Evolutionary conservation across 495 filamentous ascomycete genomes (phyloP).

Genomic region (Coniosporium apollinis): DNA sequence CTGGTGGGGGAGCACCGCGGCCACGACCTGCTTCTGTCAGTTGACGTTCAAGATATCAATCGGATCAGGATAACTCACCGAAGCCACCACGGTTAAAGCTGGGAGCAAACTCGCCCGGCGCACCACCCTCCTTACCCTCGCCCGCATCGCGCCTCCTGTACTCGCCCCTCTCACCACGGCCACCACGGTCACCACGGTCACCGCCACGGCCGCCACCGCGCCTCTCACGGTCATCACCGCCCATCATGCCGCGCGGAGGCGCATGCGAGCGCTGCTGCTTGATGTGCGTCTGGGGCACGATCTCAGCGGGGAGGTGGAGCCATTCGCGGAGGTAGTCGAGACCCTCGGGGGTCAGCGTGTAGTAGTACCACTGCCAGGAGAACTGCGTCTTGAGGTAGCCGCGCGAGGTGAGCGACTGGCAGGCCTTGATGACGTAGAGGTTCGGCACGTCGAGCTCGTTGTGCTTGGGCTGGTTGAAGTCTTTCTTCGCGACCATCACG

Average conservation of each 20-base stretch:
- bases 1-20: conserved; percentile 36
- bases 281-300: conserved; percentile 98
- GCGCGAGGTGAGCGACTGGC: conserved; percentile 92
- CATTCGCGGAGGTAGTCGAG: conserved; percentile 99
- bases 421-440: conserved; percentile 96
- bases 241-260: conserved; percentile 96
- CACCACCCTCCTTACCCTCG: conserved; percentile 89
- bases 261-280: conserved; percentile 99
- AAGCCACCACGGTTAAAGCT: conserved; percentile 46
- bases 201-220: conserved; percentile 47
- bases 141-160: conserved; percentile 79
- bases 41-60: conserved; percentile 3
- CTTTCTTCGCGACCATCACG: conserved; percentile 97
- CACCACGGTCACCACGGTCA: conserved; percentile 39
- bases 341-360: conserved; percentile 98
- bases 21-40: conserved; percentile 84
- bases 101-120: conserved; percentile 87
- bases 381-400: conserved; percentile 99
- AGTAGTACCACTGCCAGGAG: conserved; percentile 99
- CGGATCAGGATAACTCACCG: conserved; percentile 28
- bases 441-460: conserved; percentile 96
- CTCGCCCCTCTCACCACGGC: conserved; percentile 58
- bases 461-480: conserved; percentile 89
- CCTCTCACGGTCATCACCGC: conserved; percentile 74
- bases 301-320: conserved; percentile 98